phyloP scores from a whole-genome alignment of 2,329 filamentous ascomycete species.

The Cryphonectria naterciae region DNA sequence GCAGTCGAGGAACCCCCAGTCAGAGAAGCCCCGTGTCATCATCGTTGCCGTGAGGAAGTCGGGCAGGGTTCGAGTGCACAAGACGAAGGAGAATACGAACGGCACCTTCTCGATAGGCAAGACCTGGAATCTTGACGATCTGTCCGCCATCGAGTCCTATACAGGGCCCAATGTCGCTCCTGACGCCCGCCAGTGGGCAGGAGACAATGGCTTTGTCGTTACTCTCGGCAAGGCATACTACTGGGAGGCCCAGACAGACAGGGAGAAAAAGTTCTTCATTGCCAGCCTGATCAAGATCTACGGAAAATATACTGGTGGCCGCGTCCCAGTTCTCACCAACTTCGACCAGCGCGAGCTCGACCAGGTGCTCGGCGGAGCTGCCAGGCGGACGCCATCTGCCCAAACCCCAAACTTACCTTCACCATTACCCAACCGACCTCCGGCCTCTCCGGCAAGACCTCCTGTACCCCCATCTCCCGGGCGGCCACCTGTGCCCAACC shows the following conservation, averaged over 20 bases:
- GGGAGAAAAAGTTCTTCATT: slow-evolving; percentile 99
- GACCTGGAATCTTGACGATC: slow-evolving; percentile 94
- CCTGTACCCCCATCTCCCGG: slow-evolving; percentile 36
- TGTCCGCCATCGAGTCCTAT: slow-evolving; percentile 82
- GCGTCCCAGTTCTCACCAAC: slow-evolving; percentile 75
- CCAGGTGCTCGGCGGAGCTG: slow-evolving; percentile 65
- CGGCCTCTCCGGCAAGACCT: slow-evolving; percentile 29
- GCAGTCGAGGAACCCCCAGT: slow-evolving; percentile 67
- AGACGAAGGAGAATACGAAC: slow-evolving; percentile 93
- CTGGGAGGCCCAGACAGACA: slow-evolving; percentile 90
- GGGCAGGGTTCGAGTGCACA: slow-evolving; percentile 92
- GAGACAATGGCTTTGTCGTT: slow-evolving; percentile 82
- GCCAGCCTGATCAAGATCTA: slow-evolving; percentile 96
- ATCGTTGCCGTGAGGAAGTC: slow-evolving; percentile 93
- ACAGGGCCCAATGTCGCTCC: slow-evolving; percentile 62
- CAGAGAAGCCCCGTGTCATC: slow-evolving; percentile 88
- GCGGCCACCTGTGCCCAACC: slow-evolving; percentile 32
- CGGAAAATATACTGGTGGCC: slow-evolving; percentile 91
- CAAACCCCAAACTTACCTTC: slow-evolving; percentile 32
- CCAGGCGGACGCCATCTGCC: slow-evolving; percentile 45
- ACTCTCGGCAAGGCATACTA: slow-evolving; percentile 94
- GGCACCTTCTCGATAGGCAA: slow-evolving; percentile 97
- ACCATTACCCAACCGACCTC: slow-evolving; percentile 19
- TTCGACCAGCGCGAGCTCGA: slow-evolving; percentile 83
- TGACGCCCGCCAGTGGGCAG: slow-evolving; percentile 74